Evolutionary conservation across 495 filamentous ascomycete species (phyloP).

Genomic region (Staphylotrichum longicolle): DNA sequence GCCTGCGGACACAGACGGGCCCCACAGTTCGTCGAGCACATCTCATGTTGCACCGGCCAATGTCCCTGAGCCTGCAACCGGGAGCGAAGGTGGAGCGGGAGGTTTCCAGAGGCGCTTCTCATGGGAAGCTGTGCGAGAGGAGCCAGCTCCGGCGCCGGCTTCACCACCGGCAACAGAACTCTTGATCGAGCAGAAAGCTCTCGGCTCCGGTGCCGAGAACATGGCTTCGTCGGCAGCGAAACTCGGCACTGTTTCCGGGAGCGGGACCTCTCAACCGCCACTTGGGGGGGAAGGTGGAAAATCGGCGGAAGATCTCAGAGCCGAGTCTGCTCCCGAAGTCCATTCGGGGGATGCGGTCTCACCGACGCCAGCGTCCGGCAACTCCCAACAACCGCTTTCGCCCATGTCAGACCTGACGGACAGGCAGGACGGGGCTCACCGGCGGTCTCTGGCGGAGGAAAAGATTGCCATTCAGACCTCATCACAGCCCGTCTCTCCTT

Average conservation of each 20-base stretch:
- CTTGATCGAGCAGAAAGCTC: slow-evolving; percentile 18
- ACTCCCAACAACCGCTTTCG: slow-evolving; percentile 36
- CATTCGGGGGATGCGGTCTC: slow-evolving; percentile 28
- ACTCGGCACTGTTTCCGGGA: background rate
- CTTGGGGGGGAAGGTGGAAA: background rate
- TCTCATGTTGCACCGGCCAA: slow-evolving; percentile 1
- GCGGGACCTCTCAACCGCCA: background rate
- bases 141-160: background rate
- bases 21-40: background rate
- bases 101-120: slow-evolving; percentile 47
- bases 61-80: background rate
- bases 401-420: slow-evolving; percentile 34
- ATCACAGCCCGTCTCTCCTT: slow-evolving; percentile 30
- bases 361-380: slow-evolving; percentile 25
- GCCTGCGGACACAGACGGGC: background rate
- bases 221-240: background rate
- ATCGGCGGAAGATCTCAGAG: slow-evolving; percentile 6
- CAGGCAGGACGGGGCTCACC: slow-evolving; percentile 5
- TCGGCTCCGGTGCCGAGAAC: slow-evolving; percentile 10
- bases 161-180: background rate
- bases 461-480: slow-evolving; percentile 37
- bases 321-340: slow-evolving; percentile 11
- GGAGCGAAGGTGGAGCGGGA: slow-evolving; percentile 12
- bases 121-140: slow-evolving; percentile 43
- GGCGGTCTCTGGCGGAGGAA: slow-evolving; percentile 45